Percentiles rank a stretch among this genome's conserved stretches.
These are phyloP conservation scores for Penicillium antarcticum DNA, from an alignment of 495 filamentous ascomycete species.

Conservation along the genomic window DNA sequence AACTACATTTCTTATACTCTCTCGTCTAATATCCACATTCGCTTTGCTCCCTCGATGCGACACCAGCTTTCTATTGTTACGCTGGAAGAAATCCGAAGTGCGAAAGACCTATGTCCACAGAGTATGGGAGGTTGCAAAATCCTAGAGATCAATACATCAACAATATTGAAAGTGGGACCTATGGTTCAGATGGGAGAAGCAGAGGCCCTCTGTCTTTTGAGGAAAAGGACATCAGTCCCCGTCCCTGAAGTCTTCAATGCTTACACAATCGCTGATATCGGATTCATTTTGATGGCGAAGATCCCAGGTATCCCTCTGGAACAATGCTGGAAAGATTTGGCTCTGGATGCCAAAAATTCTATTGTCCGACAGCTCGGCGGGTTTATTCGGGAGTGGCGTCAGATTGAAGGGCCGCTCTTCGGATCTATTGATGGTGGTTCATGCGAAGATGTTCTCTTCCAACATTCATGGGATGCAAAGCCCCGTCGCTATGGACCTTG, in stretches of 20 bases:
- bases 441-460: constrained; percentile 15
- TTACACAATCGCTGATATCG: constrained; percentile 17
- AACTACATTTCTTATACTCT: constrained; percentile 5
- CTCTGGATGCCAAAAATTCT: background rate
- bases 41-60: constrained; percentile 2
- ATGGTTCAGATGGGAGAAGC: constrained; percentile 23
- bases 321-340: constrained; percentile 10
- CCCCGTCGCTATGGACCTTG: constrained; percentile 17
- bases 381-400: constrained; percentile 18
- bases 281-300: constrained; percentile 30
- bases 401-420: constrained; percentile 14
- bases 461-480: constrained; percentile 15
- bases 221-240: constrained; percentile 22
- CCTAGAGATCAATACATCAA: constrained; percentile 11
- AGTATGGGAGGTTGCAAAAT: constrained; percentile 10
- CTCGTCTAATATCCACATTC: constrained; percentile 5
- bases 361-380: constrained; percentile 9
- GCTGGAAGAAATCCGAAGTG: constrained; percentile 6
- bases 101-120: constrained; percentile 7
- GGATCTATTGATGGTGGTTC: constrained; percentile 21
- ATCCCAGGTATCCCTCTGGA: constrained; percentile 15
- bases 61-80: constrained; percentile 5
- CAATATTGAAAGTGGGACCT: constrained; percentile 18
- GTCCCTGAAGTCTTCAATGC: constrained; percentile 28
- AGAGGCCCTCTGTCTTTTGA: constrained; percentile 21